These are phyloP conservation scores for Rhynchosporium agropyri DNA, from an alignment of 2,329 filamentous ascomycete species.

Conservation along the genomic window DNA sequence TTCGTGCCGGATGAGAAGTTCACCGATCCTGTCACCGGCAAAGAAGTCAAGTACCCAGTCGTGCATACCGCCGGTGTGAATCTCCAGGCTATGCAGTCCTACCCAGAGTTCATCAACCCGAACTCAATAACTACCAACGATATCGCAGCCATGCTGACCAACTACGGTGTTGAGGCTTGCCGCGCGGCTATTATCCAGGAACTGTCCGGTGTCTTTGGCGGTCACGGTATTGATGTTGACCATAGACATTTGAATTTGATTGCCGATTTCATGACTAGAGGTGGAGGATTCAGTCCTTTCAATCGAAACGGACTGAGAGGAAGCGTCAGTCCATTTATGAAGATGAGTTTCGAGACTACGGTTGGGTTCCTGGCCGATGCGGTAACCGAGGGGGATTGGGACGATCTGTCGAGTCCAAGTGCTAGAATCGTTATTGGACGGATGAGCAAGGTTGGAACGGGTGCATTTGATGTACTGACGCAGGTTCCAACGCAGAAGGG, in stretches of 20 bases:
- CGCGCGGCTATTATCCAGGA: constrained; percentile 86
- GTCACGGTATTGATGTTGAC: constrained; percentile 92
- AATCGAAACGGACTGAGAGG: constrained; percentile 86
- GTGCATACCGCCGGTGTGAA: constrained; percentile 87
- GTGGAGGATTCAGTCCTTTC: constrained; percentile 86
- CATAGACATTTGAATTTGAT: constrained; percentile 92
- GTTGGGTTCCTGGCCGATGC: constrained; percentile 92
- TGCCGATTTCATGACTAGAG: constrained; percentile 96
- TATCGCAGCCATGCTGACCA: constrained; percentile 78
- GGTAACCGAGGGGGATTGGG: constrained; percentile 85
- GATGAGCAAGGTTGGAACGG: constrained; percentile 82
- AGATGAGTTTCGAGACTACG: constrained; percentile 99
- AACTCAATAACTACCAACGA: constrained; percentile 90
- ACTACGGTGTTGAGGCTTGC: constrained; percentile 93
- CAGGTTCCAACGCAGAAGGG: constrained; percentile 45
- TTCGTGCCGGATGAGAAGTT: constrained; percentile 63
- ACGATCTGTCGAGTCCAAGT: constrained; percentile 83
- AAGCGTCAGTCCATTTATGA: constrained; percentile 89
- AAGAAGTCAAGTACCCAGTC: constrained; percentile 54
- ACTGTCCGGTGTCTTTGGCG: constrained; percentile 80
- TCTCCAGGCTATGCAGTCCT: constrained; percentile 86
- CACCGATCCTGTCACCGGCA: constrained; percentile 51
- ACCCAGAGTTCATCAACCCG: constrained; percentile 81
- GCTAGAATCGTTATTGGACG: constrained; percentile 86
- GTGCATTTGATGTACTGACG: constrained; percentile 85